A percentile compares a stretch with the other conserved stretches of the same genome.
Evolutionary conservation across 2,329 filamentous ascomycete genomes (phyloP).

Genomic region (Dissoconium aciculare): DNA sequence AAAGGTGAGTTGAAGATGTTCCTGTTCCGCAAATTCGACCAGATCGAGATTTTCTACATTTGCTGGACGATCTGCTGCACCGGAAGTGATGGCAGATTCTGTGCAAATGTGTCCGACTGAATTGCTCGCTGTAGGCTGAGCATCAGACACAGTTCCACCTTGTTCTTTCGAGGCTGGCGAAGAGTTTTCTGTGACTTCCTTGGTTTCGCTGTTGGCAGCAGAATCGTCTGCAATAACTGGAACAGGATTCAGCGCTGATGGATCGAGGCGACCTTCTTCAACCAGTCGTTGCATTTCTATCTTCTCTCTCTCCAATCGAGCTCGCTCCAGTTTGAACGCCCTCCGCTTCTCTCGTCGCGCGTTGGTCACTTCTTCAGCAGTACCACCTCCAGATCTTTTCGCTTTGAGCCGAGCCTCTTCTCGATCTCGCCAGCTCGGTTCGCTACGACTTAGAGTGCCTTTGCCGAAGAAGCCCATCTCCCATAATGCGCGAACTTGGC

Average conservation of each 20-base stretch:
- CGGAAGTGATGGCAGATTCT: neutral
- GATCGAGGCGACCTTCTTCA: conserved; percentile 31
- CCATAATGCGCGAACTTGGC: conserved; percentile 71
- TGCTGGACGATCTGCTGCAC: conserved; percentile 4
- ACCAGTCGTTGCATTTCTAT: conserved; percentile 54
- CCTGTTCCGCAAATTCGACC: conserved; percentile 38
- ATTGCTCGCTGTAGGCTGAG: neutral
- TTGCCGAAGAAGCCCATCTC: conserved; percentile 97
- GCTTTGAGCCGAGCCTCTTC: conserved; percentile 55
- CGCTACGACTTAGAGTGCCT: conserved; percentile 80
- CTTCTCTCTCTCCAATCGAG: conserved; percentile 70
- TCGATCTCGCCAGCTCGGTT: conserved; percentile 79
- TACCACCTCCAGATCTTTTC: conserved; percentile 25
- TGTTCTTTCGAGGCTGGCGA: neutral
- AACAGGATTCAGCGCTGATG: conserved; percentile 6
- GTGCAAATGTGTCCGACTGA: no score
- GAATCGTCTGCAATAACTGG: conserved; percentile 1
- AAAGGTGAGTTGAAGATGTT: conserved; percentile 80
- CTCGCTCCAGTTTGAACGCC: conserved; percentile 78
- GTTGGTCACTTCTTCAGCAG: conserved; percentile 69
- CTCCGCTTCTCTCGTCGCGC: conserved; percentile 65
- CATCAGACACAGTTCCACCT: neutral
- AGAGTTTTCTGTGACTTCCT: neutral
- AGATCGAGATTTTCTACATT: conserved; percentile 9
- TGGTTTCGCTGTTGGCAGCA: neutral